Conservation (phyloP, 1,139 yeast genomes). For the Taphrina betulina region DNA sequence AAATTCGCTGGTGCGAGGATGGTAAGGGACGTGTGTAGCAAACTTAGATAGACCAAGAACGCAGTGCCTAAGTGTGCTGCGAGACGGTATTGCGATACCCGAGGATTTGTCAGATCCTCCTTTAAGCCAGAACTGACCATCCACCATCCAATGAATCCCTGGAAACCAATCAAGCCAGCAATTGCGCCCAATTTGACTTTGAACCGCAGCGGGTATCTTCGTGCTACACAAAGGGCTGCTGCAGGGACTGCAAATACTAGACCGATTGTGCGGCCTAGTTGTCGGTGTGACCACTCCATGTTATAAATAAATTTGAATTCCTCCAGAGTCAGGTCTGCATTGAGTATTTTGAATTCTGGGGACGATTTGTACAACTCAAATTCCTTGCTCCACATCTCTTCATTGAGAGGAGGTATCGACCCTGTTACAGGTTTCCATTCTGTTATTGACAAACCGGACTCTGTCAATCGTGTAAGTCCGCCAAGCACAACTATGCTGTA, state of each 20-base stretch:
- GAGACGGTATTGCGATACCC: constrained; percentile 91
- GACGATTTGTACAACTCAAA: constrained; percentile 76
- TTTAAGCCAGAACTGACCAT: constrained; percentile 97
- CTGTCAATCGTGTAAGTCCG: constrained; percentile 91
- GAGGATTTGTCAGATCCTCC: constrained; percentile 75
- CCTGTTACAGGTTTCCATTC: constrained; percentile 99
- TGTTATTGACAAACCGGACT: constrained; percentile 91
- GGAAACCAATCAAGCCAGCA: constrained; percentile 77
- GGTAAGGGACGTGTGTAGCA: constrained; percentile 85
- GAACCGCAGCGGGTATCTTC: constrained; percentile 36
- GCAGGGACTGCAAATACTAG: constrained; percentile 80
- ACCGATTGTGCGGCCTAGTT: constrained; percentile 90
- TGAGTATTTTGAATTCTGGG: constrained; percentile 85
- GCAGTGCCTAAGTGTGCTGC: constrained; percentile 96
- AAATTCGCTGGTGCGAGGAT: constrained; percentile 48
- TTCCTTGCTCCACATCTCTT: constrained; percentile 80
- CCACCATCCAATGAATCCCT: constrained; percentile 99
- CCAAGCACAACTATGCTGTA: constrained; percentile 97
- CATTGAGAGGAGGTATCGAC: constrained; percentile 76
- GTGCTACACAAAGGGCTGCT: constrained; percentile 73
- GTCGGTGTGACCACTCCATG: constrained; percentile 98
- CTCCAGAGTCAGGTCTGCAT: constrained; percentile 78
- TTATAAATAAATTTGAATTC: constrained; percentile 92
- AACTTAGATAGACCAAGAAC: constrained; percentile 79
- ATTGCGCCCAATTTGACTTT: constrained; percentile 60